Evolutionary conservation across 805 yeast genomes (phyloP), one percentile per base, ranked within the genome.

Genomic region (Zygotorulaspora danielsina): DNA sequence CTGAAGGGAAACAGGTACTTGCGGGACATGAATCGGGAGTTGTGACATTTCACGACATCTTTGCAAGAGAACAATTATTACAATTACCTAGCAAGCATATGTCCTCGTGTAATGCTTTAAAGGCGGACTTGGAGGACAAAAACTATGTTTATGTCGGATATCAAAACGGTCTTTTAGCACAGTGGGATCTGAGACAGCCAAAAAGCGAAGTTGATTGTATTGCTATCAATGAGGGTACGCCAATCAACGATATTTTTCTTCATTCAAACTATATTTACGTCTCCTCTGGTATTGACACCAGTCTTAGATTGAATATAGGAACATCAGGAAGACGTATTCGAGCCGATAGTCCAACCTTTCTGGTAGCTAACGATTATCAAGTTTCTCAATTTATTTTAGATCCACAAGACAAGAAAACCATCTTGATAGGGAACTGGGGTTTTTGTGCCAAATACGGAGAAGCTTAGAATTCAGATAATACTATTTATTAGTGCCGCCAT

Each of bases 21-120:
- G 73, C 71, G 2, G 83, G 73, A 2, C 65, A 69, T 44, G 51
- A 48, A 15, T 58, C 63, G 4, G 72, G 67, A 9, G 65, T 59
- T 2, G 51, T 75, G 5, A 52, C 71, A 0, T 32, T 61, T 2
- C 71, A 71, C 64, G 73, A 73, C 45, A 41, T 72, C 4, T 50
- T 45, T 19, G 41, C 53, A 1, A 55, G 58, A 31, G 28, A 46
- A 6, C 61, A 59, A 38, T 32, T 42, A 2, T 10, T 42, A 3
- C 61, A 51, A 34, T 26, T 65, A 6, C 51, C 62, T 1, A 59
- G 60, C 38, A 39, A 41, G 12, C 49, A 60, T 32, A 53, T 51
- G 41, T 43, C 59, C 8, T 15, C 59, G 2, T 60, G 63, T 34
- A 51, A 42, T 26, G 26, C 46, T 6, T 19, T 57, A 16, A 29